phyloP scores from a whole-genome alignment of 345 rosid species.

The Lepidium didymum region DNA sequence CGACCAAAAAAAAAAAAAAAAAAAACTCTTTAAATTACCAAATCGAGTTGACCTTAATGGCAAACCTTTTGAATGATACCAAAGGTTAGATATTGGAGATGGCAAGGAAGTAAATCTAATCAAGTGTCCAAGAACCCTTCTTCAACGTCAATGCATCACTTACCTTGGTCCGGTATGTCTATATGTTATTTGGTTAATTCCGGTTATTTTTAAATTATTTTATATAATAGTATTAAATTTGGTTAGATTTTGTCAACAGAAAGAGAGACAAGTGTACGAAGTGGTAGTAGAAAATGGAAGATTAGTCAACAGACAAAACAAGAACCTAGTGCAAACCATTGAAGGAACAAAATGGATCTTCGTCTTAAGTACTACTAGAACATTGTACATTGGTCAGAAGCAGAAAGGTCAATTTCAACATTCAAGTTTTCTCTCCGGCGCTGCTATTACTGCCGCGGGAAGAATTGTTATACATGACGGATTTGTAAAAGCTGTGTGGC shows the following conservation, averaged over 20 bases:
- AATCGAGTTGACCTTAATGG: background rate
- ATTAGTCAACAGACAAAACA: constrained; percentile 40
- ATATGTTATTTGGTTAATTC: background rate
- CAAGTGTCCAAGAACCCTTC: constrained; percentile 41
- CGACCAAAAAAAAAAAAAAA: no score
- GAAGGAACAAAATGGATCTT: constrained; percentile 69
- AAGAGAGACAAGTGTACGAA: constrained; percentile 61
- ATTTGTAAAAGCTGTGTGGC: constrained; percentile 76
- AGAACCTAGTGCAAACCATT: constrained; percentile 34
- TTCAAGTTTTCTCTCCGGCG: constrained; percentile 78
- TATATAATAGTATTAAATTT: background rate
- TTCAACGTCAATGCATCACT: constrained; percentile 59
- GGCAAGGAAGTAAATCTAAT: constrained; percentile 57
- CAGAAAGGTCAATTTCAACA: constrained; percentile 68
- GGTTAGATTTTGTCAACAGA: constrained; percentile 28
- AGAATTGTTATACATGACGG: constrained; percentile 52
- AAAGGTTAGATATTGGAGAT: constrained; percentile 79
- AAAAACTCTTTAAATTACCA: no score
- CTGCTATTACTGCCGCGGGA: constrained; percentile 66
- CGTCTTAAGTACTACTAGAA: constrained; percentile 53
- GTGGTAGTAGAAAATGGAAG: constrained; percentile 44
- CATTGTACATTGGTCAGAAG: constrained; percentile 52
- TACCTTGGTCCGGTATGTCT: constrained; percentile 66
- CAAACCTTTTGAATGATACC: constrained; percentile 5
- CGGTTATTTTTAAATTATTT: background rate